These are phyloP conservation scores for Pichia sp. DNA, from an alignment of 1,139 yeast genomes.

Conservation along the genomic window DNA sequence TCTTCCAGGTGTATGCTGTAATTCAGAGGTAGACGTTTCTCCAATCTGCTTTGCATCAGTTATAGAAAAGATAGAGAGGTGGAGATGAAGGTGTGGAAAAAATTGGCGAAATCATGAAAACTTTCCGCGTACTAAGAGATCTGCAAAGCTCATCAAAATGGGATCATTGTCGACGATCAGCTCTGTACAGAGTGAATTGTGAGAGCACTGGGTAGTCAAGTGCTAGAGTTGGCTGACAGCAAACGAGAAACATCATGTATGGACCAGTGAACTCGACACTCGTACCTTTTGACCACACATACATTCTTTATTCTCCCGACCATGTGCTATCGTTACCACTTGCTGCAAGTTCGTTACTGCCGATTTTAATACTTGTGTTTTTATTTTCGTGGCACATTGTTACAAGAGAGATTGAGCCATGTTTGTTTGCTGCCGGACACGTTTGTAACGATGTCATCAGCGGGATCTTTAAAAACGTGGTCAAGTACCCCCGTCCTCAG, in stretches of 20 bases:
- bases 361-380: constrained; percentile 73
- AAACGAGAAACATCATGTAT: not conserved
- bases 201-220: too few species aligned
- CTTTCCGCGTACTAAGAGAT: not conserved
- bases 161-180: not conserved
- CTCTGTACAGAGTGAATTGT: not conserved
- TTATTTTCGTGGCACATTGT: constrained; percentile 80
- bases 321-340: constrained; percentile 57
- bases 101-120: not conserved
- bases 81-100: not conserved
- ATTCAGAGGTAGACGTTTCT: not conserved
- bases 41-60: not conserved
- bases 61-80: not conserved
- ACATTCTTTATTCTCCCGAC: constrained; percentile 69
- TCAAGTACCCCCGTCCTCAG: constrained; percentile 75
- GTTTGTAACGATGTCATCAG: constrained; percentile 71
- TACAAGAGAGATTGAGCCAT: constrained; percentile 82
- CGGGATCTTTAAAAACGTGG: constrained; percentile 56
- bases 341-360: constrained; percentile 78
- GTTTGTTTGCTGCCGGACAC: constrained; percentile 82
- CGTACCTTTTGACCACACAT: constrained; percentile 64
- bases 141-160: not conserved
- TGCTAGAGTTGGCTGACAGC: too few species aligned
- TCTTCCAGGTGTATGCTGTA: not conserved
- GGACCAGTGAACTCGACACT: constrained; percentile 5